Evolutionary conservation across 768 basidiomycete species (phyloP).

Genomic region (Mycena latifolia): DNA sequence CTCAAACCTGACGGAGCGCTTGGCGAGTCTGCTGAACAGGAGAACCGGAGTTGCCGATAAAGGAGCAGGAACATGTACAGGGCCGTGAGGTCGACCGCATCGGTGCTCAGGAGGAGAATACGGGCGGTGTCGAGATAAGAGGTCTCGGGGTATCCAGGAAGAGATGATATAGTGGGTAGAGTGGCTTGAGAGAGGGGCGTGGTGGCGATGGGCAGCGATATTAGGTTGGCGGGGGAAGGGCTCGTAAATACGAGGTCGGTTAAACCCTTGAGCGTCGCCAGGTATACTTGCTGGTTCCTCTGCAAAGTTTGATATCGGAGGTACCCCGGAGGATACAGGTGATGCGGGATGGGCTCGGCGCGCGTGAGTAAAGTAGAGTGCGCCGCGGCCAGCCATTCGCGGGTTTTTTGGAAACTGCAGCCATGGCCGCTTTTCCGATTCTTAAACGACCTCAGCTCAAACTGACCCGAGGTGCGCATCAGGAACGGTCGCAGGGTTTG

Average conservation of each 20-base stretch:
- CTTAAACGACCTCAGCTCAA: slow-evolving; percentile 85
- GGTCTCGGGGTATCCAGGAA: slow-evolving; percentile 78
- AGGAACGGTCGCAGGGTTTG: slow-evolving; percentile 94
- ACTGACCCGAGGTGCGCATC: slow-evolving; percentile 80
- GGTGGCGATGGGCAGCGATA: slow-evolving; percentile 43
- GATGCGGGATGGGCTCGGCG: slow-evolving; percentile 56
- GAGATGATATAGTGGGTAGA: slow-evolving; percentile 43
- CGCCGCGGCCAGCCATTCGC: slow-evolving; percentile 73
- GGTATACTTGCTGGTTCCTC: slow-evolving; percentile 66
- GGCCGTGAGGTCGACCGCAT: slow-evolving; percentile 80
- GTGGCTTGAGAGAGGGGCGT: slow-evolving; percentile 47
- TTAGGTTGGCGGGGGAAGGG: slow-evolving; percentile 50
- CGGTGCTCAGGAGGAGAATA: slow-evolving; percentile 72
- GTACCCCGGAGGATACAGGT: slow-evolving; percentile 54
- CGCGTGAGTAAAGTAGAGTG: slow-evolving; percentile 58
- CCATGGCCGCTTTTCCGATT: slow-evolving; percentile 59
- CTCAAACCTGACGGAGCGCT: slow-evolving; percentile 46
- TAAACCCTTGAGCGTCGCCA: slow-evolving; percentile 69
- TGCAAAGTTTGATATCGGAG: slow-evolving; percentile 60
- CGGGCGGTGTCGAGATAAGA: slow-evolving; percentile 84
- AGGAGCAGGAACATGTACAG: slow-evolving; percentile 87
- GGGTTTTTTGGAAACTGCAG: slow-evolving; percentile 61
- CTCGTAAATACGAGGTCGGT: slow-evolving; percentile 76
- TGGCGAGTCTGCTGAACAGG: slow-evolving; percentile 52
- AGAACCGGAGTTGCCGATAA: slow-evolving; percentile 79